Evolutionary conservation across 805 yeast species (phyloP), one percentile per base, ranked within the genome.

Genomic region (Cyberlindnera veronae): DNA sequence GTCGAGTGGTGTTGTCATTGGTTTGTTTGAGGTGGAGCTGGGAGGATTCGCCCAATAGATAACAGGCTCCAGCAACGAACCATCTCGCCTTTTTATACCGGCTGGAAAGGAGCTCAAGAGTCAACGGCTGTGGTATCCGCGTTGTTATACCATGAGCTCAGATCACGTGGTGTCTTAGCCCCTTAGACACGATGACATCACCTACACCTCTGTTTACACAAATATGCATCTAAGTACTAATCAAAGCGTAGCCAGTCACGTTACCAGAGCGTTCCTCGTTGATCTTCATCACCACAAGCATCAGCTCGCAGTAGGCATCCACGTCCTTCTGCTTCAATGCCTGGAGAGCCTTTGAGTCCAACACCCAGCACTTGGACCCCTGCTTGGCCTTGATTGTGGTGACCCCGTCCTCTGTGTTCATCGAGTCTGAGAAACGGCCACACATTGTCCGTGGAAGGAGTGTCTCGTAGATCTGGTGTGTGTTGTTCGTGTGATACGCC

Each of bases 191-290:
- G 14, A 26, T 6, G 29, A 13, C 10, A 26, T 26, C 14, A 11
- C 6, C 10, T 6, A 26, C n/a, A 14, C 30, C 16, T 18, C 9
- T 18, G 18, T 26, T 9, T 9, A 22, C 8, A 22, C 8, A 16
- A 7, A 8, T 28, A 28, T 15, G 18, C 13, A 28, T 15, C 30
- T 15, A 28, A 28, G 79, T 71, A 30, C 85, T 70, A 3, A 87
- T 78, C 36, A 86, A 67, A 18, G 89, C 73, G 57, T 84, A 86
- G 3, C 93, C 87, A 3, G 91, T 74, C 49, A 88, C 67, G 20
- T 85, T 76, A 45, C 80, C 86, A 51, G 83, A 82, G 48, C 96
- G 67, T 52, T 78, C 88, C 42, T 81, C 79, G 26, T 79, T 69
- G 38, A 89, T 63, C 34, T 77, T 73, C 46, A 83, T 65, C 22